These are phyloP conservation scores for Fusarium citri DNA, from an alignment of 2,329 filamentous ascomycete species.

Conservation along the genomic window DNA sequence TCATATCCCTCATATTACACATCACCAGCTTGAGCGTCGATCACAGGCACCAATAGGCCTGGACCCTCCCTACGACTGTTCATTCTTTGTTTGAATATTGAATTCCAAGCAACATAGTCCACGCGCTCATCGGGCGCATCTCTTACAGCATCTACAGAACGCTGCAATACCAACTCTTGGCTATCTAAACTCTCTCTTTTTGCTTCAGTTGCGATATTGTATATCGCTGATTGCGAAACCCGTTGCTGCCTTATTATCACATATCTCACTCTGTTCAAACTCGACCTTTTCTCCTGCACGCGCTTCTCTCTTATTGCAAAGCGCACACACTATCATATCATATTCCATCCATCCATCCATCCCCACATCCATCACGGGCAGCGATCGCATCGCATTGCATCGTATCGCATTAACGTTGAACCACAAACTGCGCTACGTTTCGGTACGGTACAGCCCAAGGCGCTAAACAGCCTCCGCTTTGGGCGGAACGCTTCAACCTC, in stretches of 20 bases:
- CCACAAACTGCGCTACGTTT: conserved; percentile 23
- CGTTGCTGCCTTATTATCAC: conserved; percentile 4
- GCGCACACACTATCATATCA: conserved; percentile 7
- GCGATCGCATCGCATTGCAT: conserved; percentile 21
- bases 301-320: conserved; percentile 21
- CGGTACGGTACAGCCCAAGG: conserved; percentile 25
- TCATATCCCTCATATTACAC: conserved; percentile 9
- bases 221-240: conserved; percentile 11
- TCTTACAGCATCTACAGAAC: conserved; percentile 20
- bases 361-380: conserved; percentile 10
- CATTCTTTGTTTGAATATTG: conserved; percentile 5
- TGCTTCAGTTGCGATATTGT: conserved; percentile 15
- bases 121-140: conserved; percentile 21
- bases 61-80: neutral
- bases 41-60: conserved; percentile 7
- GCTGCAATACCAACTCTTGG: conserved; percentile 14
- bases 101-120: conserved; percentile 13
- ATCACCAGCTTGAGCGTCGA: conserved; percentile 17
- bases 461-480: conserved; percentile 36
- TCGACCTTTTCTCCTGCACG: neutral
- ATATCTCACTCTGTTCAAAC: conserved; percentile 2
- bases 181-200: neutral
- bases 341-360: neutral
- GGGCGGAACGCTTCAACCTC: conserved; percentile 39
- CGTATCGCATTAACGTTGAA: conserved; percentile 30